Evolutionary conservation across 257 asterid species (phyloP).

Genomic region (Rhazya stricta): DNA sequence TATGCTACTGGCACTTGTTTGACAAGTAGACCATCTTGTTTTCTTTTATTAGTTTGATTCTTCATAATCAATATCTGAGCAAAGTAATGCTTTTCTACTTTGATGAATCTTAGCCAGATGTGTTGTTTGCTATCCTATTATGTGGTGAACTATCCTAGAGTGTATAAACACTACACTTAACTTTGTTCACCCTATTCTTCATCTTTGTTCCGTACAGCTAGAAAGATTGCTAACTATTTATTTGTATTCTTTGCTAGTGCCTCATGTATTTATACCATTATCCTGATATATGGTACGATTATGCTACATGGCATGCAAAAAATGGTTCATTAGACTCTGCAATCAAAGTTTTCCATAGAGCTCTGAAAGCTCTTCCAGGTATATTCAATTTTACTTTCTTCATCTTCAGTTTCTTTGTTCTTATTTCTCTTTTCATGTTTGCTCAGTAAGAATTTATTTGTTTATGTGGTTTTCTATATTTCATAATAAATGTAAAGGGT

Average conservation of each 20-base stretch:
- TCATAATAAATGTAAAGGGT: neutral
- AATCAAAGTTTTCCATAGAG: conserved; percentile 80
- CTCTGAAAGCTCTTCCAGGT: conserved; percentile 98
- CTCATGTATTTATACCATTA: conserved; percentile 95
- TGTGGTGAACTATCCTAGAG: neutral
- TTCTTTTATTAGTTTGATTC: neutral
- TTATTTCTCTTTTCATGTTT: conserved; percentile 11
- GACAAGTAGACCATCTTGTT: neutral
- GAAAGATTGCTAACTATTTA: conserved; percentile 22
- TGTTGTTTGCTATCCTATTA: neutral
- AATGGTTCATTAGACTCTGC: conserved; percentile 82
- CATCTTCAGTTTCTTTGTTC: conserved; percentile 5
- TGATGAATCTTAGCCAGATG: neutral
- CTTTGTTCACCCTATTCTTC: neutral
- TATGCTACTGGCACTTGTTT: neutral
- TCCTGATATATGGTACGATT: conserved; percentile 98
- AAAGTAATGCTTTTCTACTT: neutral
- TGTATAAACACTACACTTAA: neutral
- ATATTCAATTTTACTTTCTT: conserved; percentile 18
- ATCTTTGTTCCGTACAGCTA: neutral
- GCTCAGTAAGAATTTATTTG: conserved; percentile 11
- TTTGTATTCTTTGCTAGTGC: conserved; percentile 52
- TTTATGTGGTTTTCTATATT: neutral
- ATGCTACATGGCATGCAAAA: conserved; percentile 91
- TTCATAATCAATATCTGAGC: neutral